Base-by-base conservation (phyloP, 306 rosid species). In the Quercus glauca region DNA sequence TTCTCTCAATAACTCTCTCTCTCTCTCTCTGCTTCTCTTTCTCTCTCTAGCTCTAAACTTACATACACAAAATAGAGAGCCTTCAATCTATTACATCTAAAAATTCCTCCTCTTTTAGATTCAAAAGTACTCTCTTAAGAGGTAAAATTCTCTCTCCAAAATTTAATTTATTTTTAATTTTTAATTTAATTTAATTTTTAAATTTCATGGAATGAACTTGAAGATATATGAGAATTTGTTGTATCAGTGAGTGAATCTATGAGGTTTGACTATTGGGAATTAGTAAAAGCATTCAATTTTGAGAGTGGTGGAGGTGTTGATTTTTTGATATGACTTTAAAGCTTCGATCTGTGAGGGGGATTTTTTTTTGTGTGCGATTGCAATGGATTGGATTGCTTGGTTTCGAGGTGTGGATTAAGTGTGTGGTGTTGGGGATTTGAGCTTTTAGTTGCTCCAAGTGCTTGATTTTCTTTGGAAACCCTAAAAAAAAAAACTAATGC, bases 91-190 rank as follows among this genome's bases (percentile, higher is more conserved):
- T 41, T 41, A 2, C 45, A 41, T 41, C 45, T 41, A 12, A 52
- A 28, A 37, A 11, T 49, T 55, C n/a, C 55, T 14, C 55, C 2
- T 14, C 15, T 49, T 6, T 49, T 68, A 55, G 64, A 35, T 76
- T 26, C 67, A 52, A 41, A 37, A 37, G 60, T 77, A 79, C 74
- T 79, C 77, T 73, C 79, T 83, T 83, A 83, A 80, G 88, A 89
- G 93, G 96, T 87, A 89, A 83, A 76, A 78, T 80, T 88, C 86
- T 82, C 81, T 76, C 71, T 77, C 55, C 75, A 53, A 53, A 37
- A 75, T 83, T 57, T 61, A 28, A 74, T 77, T 79, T 55, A 25
- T n/a, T 79, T 45, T n/a, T 52, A 57, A 26, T 63, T 70, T 31
- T 35, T 52, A 41, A 15, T 49, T 77, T 58, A 67, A 45, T 18